phyloP scores from a whole-genome alignment of 805 yeast genomes.

The Lipomyces kockii region DNA sequence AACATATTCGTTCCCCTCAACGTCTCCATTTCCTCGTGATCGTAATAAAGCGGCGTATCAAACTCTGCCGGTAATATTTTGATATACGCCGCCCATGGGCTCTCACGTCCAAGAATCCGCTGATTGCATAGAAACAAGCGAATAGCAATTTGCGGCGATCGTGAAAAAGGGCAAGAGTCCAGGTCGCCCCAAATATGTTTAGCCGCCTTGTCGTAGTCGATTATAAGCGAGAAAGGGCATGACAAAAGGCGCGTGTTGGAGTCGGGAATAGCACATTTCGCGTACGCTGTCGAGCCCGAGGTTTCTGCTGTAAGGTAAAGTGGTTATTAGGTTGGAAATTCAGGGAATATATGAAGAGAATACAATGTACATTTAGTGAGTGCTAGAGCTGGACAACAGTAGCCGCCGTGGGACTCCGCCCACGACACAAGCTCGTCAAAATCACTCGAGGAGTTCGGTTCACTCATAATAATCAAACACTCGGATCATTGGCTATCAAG shows the following conservation, averaged over 20 bases:
- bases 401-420: constrained; percentile 27
- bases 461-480: background rate
- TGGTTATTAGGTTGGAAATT: background rate
- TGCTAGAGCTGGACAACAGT: constrained; percentile 19
- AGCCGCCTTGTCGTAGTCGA: constrained; percentile 27
- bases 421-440: constrained; percentile 21
- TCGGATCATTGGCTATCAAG: background rate
- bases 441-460: background rate
- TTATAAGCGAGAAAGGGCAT: constrained; percentile 30
- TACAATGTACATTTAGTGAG: constrained; percentile 13
- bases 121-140: constrained; percentile 30
- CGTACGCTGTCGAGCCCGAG: constrained; percentile 30
- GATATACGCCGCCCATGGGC: constrained; percentile 53
- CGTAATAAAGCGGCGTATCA: constrained; percentile 73
- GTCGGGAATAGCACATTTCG: constrained; percentile 8
- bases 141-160: constrained; percentile 22
- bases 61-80: constrained; percentile 55
- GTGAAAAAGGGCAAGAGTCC: constrained; percentile 15
- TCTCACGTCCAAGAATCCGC: constrained; percentile 32
- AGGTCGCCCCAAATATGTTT: constrained; percentile 10
- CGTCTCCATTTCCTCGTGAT: constrained; percentile 53
- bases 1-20: constrained; percentile 73
- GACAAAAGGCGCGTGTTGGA: constrained; percentile 13
- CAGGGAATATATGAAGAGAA: background rate
- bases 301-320: constrained; percentile 5